Base-by-base conservation (phyloP, 2,329 filamentous ascomycete genomes). In the Fusarium avenaceum region DNA sequence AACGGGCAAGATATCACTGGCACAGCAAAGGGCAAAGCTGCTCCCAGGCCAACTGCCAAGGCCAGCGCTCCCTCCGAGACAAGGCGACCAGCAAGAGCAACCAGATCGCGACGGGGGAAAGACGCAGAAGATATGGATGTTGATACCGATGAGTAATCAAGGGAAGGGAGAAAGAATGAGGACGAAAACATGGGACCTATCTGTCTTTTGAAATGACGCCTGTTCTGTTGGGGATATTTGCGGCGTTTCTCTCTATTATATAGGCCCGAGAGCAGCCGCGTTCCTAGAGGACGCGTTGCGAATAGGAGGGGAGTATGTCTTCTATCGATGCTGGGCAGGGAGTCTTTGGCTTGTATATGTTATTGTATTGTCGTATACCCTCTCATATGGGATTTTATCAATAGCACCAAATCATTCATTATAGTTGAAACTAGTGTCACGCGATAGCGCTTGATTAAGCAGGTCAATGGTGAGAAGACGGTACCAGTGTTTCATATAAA, bases 111-210 rank as follows among this genome's bases (percentile, higher is more conserved):
- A n/a, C 69, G 72, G 30, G 68, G 72, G 32, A 77, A 72, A 65
- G 72, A 74, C 20, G 57, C 69, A 19, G 72, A 72, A 14, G 76
- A 76, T 19, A 79, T 80, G 78, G 78, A 80, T 10, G 61, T 78
- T 35, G 78, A 80, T 54, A 73, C 76, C 32, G 76, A 76, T 43
- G 71, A 76, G 40, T 76, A 76, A 43, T 49, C 47, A 39, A 49
- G 32, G 45, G 26, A 28, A 28, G 5, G n/a, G 45, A 32, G 49
- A 26, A n/a, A 13, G 51, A 26, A 17, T 14, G 15, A 33, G 35
- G 45, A 51, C 49, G 56, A 69, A 63, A 67, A 63, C 45, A 63
- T 39, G 58, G 56, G 39, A 58, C 51, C 33, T 48, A 46, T 43
- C 40, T 49, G 30, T 58, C 35, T 38, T 56, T 68, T 66, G 50